These are phyloP conservation scores for Pythium aquatile DNA, from an alignment of 352 stramenopile genomes.

Conservation along the genomic window DNA sequence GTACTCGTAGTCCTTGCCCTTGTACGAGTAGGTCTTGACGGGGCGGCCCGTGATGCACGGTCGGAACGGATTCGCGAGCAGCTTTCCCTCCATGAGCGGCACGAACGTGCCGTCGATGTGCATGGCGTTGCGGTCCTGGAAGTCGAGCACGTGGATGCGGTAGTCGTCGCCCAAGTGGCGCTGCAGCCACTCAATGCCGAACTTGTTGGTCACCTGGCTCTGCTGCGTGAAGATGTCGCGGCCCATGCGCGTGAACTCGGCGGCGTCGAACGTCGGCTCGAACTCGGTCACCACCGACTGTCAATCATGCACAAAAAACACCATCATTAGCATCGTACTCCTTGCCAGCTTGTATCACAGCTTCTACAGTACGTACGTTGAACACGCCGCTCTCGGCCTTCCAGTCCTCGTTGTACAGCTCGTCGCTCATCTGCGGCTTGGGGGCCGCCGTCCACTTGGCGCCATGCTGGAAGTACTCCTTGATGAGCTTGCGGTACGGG, in stretches of 20 bases:
- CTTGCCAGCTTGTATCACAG: no score
- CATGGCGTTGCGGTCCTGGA: conserved; percentile 91
- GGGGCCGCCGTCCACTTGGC: conserved; percentile 87
- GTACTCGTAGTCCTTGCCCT: conserved; percentile 88
- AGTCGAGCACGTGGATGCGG: conserved; percentile 86
- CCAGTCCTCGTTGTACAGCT: conserved; percentile 89
- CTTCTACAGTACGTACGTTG: conserved; percentile 40
- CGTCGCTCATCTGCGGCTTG: conserved; percentile 89
- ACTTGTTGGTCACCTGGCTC: conserved; percentile 90
- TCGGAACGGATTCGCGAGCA: conserved; percentile 85
- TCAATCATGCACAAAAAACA: no score
- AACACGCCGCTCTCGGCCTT: conserved; percentile 73
- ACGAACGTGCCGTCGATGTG: conserved; percentile 91
- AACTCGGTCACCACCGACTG: conserved; percentile 88
- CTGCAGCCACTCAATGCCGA: conserved; percentile 89
- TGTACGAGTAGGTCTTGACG: conserved; percentile 88
- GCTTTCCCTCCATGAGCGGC: conserved; percentile 81
- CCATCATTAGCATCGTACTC: no score
- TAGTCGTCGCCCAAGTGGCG: conserved; percentile 87
- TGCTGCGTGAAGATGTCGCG: conserved; percentile 90
- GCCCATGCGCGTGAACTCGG: conserved; percentile 90
- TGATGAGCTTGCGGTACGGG: conserved; percentile 86
- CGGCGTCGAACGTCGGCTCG: conserved; percentile 86
- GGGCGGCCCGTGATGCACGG: conserved; percentile 85
- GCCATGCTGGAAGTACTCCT: conserved; percentile 88